Evolutionary conservation across 768 basidiomycete species (phyloP), one percentile per base, ranked within the genome.

Genomic region (Tulasnella sp.): DNA sequence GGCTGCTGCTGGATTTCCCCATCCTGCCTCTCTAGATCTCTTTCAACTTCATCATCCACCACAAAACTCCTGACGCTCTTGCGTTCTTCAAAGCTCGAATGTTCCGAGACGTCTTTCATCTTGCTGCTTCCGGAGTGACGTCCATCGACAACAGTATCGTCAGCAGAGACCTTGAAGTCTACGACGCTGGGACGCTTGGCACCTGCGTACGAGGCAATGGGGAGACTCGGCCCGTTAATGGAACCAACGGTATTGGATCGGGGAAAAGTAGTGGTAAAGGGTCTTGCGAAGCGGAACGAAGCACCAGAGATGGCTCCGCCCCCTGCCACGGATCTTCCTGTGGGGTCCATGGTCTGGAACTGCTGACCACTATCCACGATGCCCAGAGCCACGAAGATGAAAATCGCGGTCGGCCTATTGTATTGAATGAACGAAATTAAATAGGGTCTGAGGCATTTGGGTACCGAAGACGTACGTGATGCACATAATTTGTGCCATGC

Each of bases 401-500:
- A 57, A 21, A 57, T 57, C 7, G 32, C 55, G 23, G 55, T 57
- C 6, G 42, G 42, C 17, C 55, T 57, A 25, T n/a, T n/a, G n/a
- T n/a, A n/a, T n/a, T n/a, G n/a, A n/a, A n/a, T n/a, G n/a, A n/a
- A n/a, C n/a, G 32, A 49, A 34, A 8, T 15, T 14, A 1, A 23
- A 35, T 4, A 27, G 0, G 32, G 27, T 23, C 11, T 49, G 4
- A 14, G 37, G 3, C 12, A 40, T 12, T 37, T 6, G 21, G 36
- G 12, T 36, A 6, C 6, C 8, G n/a, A n/a, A 41, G 27, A 45
- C 53, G 15, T 19, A 57, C 55, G 55, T 45, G 17, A 57, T 57
- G 27, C 55, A 45, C 55, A 57, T 57, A 21, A 57, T 49, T 46
- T 57, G 55, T 8, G 37, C 35, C 29, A 57, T 57, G 42, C 55